Conservation (phyloP, 148 eudicot genomes). For the Limonium bicolor region DNA sequence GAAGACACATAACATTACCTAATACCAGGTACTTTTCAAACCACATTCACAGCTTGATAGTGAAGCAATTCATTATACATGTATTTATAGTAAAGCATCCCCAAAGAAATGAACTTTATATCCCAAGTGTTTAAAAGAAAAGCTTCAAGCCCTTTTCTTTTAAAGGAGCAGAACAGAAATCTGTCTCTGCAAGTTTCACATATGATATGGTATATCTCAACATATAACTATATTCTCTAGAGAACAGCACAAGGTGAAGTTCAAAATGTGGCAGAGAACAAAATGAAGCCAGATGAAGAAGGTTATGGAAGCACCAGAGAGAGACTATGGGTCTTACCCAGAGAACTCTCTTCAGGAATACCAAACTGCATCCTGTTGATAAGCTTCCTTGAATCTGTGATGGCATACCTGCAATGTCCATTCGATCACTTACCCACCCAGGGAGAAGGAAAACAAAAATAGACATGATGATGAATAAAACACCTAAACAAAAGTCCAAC, state of each 20-base stretch:
- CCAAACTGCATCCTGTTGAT: slow-evolving; percentile 97
- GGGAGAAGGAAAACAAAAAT: too few relatives aligned
- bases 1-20: background rate
- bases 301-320: background rate
- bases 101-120: too few relatives aligned
- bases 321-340: slow-evolving; percentile 21
- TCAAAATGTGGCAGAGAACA: background rate
- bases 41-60: background rate
- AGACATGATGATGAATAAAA: background rate
- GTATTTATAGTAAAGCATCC: too few relatives aligned
- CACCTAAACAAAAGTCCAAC: background rate
- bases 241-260: background rate
- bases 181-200: background rate
- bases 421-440: background rate
- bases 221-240: background rate
- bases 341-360: slow-evolving; percentile 89
- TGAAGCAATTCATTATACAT: background rate
- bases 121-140: too few relatives aligned
- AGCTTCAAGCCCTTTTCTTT: too few relatives aligned
- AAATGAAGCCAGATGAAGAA: background rate
- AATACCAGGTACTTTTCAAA: background rate
- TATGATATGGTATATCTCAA: background rate
- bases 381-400: slow-evolving; percentile 92
- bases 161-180: too few relatives aligned
- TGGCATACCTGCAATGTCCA: slow-evolving; percentile 31